Percentiles rank a stretch among this genome's conserved stretches.
Conservation (phyloP, 495 filamentous ascomycete species). For the Xylaria longipes region DNA sequence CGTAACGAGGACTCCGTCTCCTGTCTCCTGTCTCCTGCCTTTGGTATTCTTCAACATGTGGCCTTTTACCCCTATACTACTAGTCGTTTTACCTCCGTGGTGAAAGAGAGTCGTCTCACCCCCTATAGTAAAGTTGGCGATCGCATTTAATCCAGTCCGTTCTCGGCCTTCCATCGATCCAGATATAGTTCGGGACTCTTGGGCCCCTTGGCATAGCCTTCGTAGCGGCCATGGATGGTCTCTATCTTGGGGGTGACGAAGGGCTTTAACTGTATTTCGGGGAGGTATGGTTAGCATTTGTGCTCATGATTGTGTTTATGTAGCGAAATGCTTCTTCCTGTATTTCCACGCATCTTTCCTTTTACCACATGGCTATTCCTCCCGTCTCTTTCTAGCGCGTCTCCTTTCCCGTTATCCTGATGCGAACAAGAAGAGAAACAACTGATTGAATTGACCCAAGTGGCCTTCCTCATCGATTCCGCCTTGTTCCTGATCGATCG, state of each 20-base stretch:
- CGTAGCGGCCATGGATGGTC: conserved; percentile 55
- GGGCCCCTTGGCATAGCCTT: conserved; percentile 53
- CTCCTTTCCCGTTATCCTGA: neutral
- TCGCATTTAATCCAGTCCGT: conserved; percentile 62
- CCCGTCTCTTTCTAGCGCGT: neutral
- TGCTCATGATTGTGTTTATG: neutral
- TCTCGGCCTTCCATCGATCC: conserved; percentile 71
- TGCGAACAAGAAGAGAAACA: neutral
- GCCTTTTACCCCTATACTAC: neutral
- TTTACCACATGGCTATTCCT: neutral
- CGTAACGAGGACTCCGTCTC: neutral
- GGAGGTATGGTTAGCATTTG: conserved; percentile 23
- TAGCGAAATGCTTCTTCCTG: neutral
- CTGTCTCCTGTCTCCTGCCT: neutral
- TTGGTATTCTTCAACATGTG: neutral
- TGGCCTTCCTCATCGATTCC: neutral
- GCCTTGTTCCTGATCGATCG: neutral
- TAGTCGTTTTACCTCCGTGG: neutral
- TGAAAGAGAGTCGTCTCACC: neutral
- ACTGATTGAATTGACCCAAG: too few relatives aligned
- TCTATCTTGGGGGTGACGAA: conserved; percentile 76
- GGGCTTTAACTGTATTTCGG: conserved; percentile 71
- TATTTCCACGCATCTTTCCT: neutral
- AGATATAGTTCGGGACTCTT: conserved; percentile 67
- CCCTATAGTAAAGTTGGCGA: neutral